Evolutionary conservation across 2,329 filamentous ascomycete genomes (phyloP).

Genomic region (Penicillium sp.): DNA sequence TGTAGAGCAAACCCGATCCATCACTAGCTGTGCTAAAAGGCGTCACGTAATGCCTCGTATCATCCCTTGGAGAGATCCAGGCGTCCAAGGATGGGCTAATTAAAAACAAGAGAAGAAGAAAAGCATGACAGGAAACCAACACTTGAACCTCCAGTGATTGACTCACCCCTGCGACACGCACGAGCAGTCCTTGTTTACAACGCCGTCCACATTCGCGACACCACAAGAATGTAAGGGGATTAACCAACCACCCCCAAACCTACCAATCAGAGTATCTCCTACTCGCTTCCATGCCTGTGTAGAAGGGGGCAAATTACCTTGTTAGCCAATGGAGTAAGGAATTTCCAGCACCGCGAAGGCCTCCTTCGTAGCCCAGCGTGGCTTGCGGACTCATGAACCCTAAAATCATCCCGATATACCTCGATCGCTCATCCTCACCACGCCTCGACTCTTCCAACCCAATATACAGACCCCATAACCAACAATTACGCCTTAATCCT

Average conservation of each 20-base stretch:
- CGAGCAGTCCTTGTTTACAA: conserved; percentile 20
- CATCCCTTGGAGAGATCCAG: too few relatives aligned
- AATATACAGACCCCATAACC: conserved; percentile 1
- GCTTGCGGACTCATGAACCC: conserved; percentile 1
- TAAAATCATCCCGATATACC: conserved; percentile 15
- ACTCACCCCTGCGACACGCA: conserved; percentile 1
- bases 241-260: conserved; percentile 11
- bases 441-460: background rate
- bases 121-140: too few relatives aligned
- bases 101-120: background rate
- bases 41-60: background rate
- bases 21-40: background rate
- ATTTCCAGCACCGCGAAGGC: background rate
- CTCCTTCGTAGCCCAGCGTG: conserved; percentile 16
- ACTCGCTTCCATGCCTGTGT: conserved; percentile 12
- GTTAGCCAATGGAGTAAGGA: conserved; percentile 19
- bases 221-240: conserved; percentile 29
- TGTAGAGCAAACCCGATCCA: too few relatives aligned
- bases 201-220: conserved; percentile 22
- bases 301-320: conserved; percentile 8
- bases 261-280: conserved; percentile 16
- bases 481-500: background rate
- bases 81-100: background rate
- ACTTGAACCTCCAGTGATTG: background rate
- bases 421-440: background rate